Conservation (phyloP, 257 asterid genomes). For the Craterostigma plantagineum region DNA sequence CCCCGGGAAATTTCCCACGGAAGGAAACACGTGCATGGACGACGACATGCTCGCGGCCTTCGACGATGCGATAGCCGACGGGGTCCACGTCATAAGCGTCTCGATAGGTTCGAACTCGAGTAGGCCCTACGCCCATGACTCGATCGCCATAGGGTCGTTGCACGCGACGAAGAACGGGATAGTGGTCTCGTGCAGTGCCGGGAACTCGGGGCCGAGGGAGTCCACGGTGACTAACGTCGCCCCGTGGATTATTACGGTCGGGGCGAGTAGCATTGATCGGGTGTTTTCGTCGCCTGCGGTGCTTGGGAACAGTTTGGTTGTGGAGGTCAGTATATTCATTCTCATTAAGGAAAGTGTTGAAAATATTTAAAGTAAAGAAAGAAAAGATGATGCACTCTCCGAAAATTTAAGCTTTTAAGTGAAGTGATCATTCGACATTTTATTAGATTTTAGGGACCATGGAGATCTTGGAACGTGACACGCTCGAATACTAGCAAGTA, state of each 20-base stretch:
- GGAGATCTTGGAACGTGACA: no score
- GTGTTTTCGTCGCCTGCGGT: conserved; percentile 23
- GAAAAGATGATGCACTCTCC: no score
- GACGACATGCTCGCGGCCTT: conserved; percentile 89
- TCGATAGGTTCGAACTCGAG: conserved; percentile 42
- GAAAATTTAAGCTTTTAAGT: no score
- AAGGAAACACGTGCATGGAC: conserved; percentile 55
- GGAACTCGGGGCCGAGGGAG: conserved; percentile 52
- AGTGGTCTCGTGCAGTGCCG: conserved; percentile 73
- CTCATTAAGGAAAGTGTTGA: no score
- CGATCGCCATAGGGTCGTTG: no score
- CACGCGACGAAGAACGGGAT: conserved; percentile 53
- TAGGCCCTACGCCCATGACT: conserved; percentile 24
- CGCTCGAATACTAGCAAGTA: no score
- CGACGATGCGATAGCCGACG: conserved; percentile 83
- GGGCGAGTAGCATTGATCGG: conserved; percentile 83
- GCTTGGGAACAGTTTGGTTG: conserved; percentile 47
- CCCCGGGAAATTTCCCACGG: conserved; percentile 21
- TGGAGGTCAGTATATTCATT: conserved; percentile 35
- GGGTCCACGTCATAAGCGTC: conserved; percentile 58
- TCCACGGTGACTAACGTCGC: conserved; percentile 51
- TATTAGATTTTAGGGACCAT: no score
- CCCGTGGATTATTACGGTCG: conserved; percentile 90
- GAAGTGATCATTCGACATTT: no score
- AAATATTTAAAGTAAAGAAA: no score